Evolutionary conservation across 179 eudicot genomes (phyloP), one percentile per base, ranked within the genome.

Genomic region (Silene noctiflora): DNA sequence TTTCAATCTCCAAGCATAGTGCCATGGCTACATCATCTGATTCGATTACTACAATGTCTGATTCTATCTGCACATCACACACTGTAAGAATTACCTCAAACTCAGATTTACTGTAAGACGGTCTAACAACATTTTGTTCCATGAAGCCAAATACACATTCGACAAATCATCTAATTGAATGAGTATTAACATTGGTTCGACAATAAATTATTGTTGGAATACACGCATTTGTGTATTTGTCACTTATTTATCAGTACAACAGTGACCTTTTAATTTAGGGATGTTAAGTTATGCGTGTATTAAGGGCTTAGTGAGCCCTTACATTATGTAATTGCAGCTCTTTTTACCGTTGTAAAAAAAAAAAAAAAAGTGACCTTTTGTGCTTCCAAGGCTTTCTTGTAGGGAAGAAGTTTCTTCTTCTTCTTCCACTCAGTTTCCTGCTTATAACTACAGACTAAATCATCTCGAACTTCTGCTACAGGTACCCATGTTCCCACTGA

Each of bases 401-500:
- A 88, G 9, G 90, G 90, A 33, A 79, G 83, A 60, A 91, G 88
- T 76, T 78, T 82, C 81, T 88, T 84, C 48, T 79, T 81, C 59
- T 82, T 85, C 83, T 87, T 88, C 85, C 86, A 88, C 69, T 86
- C 89, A 21, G 82, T 71, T 68, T 91, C 96, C 61, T 82, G 78
- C 74, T 67, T 85, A 69, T 71, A 89, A n/a, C 83, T 87, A 56
- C 55, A 68, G 48, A 75, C 96, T 29, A 91, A 74, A 25, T 91
- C 96, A 0, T 86, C 87, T 58, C 91, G 85, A 46, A 85, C 91
- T 75, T 85, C 82, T 48, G 89, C 58, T 76, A 89, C 72, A 19
- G 86, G 93, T 67, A 89, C 61, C 42, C 67, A 84, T 68, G 82
- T 85, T 72, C 96, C 96, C 84, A 91, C 93, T 89, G 85, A 17